Evolutionary conservation across 2,329 filamentous ascomycete species (phyloP), one percentile per base, ranked within the genome.

Genomic region (Sarocladium oryzae): DNA sequence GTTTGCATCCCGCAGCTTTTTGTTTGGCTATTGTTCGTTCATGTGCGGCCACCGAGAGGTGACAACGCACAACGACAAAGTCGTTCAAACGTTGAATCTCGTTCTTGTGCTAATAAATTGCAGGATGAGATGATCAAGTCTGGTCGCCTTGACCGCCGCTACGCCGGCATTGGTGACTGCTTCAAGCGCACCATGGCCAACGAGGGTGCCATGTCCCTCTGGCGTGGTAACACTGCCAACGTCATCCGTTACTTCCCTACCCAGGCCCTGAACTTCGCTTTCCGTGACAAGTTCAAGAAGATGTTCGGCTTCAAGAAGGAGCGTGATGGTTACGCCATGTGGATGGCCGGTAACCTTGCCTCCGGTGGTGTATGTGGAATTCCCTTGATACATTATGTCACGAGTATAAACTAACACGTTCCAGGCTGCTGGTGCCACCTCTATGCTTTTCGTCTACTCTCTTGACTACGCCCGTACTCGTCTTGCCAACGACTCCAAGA

Each of bases 231-330:
- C 89, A 99, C 93, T 73, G 93, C 93, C 89, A 99, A 99, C 87
- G 93, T 99, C 77, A 96, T 99, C 84, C 93, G 93, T 88, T 99
- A 99, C 84, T 99, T 99, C 89, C 93, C 93, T 66, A 99, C 93
- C 75, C 93, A 99, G 85, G 93, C 93, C 69, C 83, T 99, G 75
- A 99, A 99, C 91, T 99, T 99, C 73, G 93, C 93, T 74, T 99
- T 99, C 93, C 93, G 93, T 77, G 93, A 99, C 78, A 96, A 95
- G 86, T 99, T 96, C 90, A 99, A 99, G 90, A 83, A 87, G 72
- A 95, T 99, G 91, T 99, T 99, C 86, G 88, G 89, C 73, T 99
- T 89, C 90, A 99, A 97, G 90, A 97, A 97, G 88, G 93, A 99
- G 60, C 86, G 86, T 78, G 93, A 99, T 75, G 93, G 93, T 70